Percentiles rank a stretch among this genome's conserved stretches.
phyloP scores from a whole-genome alignment of 129 eudicot species.

The Erigeron canadensis region DNA sequence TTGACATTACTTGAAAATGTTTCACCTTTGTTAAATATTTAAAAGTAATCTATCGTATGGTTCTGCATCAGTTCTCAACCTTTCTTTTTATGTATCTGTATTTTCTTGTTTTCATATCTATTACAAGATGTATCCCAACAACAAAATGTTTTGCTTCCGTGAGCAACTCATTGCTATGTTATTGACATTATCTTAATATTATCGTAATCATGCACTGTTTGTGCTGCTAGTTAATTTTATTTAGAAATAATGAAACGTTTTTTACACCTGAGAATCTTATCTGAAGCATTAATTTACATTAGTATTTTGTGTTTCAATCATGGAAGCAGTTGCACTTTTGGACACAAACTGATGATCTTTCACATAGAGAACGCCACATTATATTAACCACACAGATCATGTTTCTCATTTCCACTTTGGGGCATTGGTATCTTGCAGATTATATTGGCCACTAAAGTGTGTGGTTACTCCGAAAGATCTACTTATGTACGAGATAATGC shows the following conservation, averaged over 20 bases:
- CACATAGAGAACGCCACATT: not conserved
- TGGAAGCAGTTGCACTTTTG: not conserved
- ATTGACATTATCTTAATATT: no score
- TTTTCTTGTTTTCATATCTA: no score
- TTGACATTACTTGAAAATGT: not conserved
- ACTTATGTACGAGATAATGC: conserved; percentile 63
- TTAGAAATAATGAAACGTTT: no score
- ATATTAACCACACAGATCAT: not conserved
- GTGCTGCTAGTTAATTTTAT: no score
- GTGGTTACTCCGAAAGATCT: conserved; percentile 74
- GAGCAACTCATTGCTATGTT: no score
- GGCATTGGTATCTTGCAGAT: conserved; percentile 35
- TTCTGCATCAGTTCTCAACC: not conserved
- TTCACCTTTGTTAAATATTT: not conserved
- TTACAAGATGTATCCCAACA: no score
- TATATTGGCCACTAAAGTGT: conserved; percentile 80
- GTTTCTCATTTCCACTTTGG: not conserved
- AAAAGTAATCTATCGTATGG: not conserved
- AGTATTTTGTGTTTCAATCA: no score
- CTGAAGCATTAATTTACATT: no score
- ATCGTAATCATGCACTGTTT: no score
- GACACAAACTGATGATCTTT: not conserved
- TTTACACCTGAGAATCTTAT: no score
- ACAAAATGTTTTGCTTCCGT: no score
- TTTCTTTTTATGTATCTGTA: not conserved